Conservation (phyloP, 345 rosid genomes). For the Hypericum perforatum region DNA sequence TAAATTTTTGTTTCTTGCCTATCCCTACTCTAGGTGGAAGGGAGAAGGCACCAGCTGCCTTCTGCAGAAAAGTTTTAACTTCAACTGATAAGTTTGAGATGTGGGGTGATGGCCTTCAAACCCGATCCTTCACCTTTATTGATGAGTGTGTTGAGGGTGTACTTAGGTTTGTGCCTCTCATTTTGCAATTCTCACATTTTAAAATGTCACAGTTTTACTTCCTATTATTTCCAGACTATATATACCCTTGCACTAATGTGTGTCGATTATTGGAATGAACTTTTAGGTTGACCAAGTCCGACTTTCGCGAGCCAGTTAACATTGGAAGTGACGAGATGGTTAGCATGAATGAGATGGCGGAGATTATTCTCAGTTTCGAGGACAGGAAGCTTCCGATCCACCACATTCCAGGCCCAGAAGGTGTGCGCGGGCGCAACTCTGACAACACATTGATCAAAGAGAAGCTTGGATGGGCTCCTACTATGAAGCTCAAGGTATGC, state of each 20-base stretch:
- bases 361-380: constrained; percentile 86
- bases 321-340: constrained; percentile 99
- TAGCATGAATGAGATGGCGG: constrained; percentile 99
- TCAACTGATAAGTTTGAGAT: constrained; percentile 85
- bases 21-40: constrained; percentile 64
- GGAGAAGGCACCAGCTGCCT: constrained; percentile 99
- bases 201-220: not conserved
- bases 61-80: constrained; percentile 87
- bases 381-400: constrained; percentile 81
- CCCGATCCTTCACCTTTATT: constrained; percentile 95
- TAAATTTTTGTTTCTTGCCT: not conserved
- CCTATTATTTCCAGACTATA: not conserved
- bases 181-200: no score
- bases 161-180: constrained; percentile 42
- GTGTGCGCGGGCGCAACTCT: constrained; percentile 97
- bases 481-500: constrained; percentile 84
- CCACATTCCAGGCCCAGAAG: constrained; percentile 98
- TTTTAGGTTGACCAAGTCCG: constrained; percentile 82
- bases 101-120: constrained; percentile 99
- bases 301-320: constrained; percentile 96
- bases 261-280: no score
- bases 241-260: not conserved
- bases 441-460: constrained; percentile 94
- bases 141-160: constrained; percentile 99
- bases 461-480: constrained; percentile 99